phyloP scores from a whole-genome alignment of 768 basidiomycete species.

The Boletales sp. region DNA sequence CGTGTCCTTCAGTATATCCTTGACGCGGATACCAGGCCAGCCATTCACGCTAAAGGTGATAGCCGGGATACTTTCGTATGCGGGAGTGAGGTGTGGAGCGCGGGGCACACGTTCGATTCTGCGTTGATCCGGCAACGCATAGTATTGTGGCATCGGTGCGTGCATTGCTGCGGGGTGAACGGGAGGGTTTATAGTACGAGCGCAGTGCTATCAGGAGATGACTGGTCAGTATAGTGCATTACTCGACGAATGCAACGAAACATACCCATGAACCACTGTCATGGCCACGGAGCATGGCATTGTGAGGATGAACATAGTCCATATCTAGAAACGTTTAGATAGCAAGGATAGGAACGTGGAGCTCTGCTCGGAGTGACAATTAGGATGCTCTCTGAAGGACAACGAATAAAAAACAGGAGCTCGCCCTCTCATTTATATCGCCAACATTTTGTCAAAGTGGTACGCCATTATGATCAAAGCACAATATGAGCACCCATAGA shows the following conservation, averaged over 20 bases:
- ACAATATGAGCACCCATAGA: not conserved
- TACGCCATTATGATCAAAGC: conserved; percentile 14
- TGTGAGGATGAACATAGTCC: not conserved
- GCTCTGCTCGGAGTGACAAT: not conserved
- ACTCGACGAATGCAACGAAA: not conserved
- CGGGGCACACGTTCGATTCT: conserved; percentile 21
- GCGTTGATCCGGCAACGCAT: conserved; percentile 13
- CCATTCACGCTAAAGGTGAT: conserved; percentile 17
- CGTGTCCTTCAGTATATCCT: conserved; percentile 10
- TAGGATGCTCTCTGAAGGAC: not conserved
- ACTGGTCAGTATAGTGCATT: not conserved
- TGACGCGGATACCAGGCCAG: conserved; percentile 18
- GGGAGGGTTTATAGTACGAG: conserved; percentile 10
- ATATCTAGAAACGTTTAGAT: not conserved
- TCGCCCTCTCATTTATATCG: conserved; percentile 8
- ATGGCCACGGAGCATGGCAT: not conserved
- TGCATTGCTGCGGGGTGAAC: conserved; percentile 13
- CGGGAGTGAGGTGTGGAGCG: conserved; percentile 7
- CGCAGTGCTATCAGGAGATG: conserved; percentile 12
- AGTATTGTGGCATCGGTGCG: conserved; percentile 18
- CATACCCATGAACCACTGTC: conserved; percentile 3
- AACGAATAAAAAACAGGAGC: not conserved
- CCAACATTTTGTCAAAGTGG: not conserved
- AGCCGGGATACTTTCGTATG: conserved; percentile 9
- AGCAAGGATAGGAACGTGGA: conserved; percentile 1